These are phyloP conservation scores for Secale cereale DNA, from an alignment of 176 grass and related monocot species.

Conservation along the genomic window DNA sequence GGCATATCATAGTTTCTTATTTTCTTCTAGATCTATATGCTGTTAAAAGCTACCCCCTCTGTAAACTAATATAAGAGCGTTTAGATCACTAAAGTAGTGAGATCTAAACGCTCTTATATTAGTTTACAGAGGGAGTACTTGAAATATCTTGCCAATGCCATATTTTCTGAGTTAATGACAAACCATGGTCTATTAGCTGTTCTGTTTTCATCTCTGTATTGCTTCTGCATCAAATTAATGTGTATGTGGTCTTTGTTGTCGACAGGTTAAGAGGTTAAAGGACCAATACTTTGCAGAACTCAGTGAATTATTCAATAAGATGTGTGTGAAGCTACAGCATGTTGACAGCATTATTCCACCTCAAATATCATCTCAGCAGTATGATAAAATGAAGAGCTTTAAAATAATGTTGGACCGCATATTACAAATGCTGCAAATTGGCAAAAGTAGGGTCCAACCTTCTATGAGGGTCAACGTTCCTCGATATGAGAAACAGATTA, in stretches of 20 bases:
- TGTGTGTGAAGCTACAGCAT: conserved; percentile 70
- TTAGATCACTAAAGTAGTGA: too few relatives aligned
- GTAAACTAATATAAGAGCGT: too few relatives aligned
- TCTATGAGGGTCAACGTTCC: conserved; percentile 51
- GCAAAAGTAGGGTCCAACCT: conserved; percentile 52
- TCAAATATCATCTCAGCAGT: conserved; percentile 49
- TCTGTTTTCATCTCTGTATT: background rate
- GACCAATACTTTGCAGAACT: conserved; percentile 62
- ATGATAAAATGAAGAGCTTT: conserved; percentile 68
- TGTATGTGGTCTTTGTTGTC: background rate
- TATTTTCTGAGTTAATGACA: background rate
- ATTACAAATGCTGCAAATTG: conserved; percentile 44
- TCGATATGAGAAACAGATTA: conserved; percentile 62
- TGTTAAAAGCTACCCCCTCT: background rate
- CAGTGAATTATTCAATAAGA: conserved; percentile 58
- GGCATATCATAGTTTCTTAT: background rate
- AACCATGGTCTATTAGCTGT: background rate
- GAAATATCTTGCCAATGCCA: background rate
- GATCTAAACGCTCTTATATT: too few relatives aligned
- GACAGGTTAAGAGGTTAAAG: conserved; percentile 74
- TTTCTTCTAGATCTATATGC: background rate
- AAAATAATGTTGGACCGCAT: conserved; percentile 51
- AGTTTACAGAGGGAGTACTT: background rate
- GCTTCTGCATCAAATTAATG: background rate
- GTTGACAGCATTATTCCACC: conserved; percentile 41